A percentile compares a stretch with the other conserved stretches of the same genome.
These are phyloP conservation scores for Lichtheimia corymbifera DNA, from an alignment of 371 early-diverging fungal species.

Conservation along the genomic window DNA sequence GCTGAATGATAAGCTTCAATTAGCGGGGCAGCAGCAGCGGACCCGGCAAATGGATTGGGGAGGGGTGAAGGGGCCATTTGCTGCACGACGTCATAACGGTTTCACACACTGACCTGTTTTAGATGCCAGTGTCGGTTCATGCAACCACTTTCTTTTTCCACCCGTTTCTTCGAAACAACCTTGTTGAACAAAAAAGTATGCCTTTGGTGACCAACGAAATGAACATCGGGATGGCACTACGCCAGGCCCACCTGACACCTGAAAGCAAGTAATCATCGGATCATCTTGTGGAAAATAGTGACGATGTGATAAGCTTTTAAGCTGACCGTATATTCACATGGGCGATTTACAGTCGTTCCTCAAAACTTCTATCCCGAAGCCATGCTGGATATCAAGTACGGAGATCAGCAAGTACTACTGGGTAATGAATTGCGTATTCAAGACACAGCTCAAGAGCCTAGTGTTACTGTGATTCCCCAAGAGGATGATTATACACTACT, in stretches of 20 bases:
- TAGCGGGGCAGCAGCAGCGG: too few relatives aligned
- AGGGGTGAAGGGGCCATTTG: too few relatives aligned
- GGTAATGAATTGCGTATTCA: neutral
- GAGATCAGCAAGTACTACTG: neutral
- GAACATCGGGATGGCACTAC: neutral
- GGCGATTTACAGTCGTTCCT: neutral
- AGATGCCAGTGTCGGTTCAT: too few relatives aligned
- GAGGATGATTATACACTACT: neutral
- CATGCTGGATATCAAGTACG: constrained; percentile 3
- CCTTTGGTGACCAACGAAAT: neutral
- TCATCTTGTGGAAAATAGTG: neutral
- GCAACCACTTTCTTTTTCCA: neutral
- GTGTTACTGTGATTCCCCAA: neutral
- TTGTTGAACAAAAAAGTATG: neutral
- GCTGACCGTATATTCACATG: neutral
- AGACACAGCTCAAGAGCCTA: constrained; percentile 1
- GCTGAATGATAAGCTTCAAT: too few relatives aligned
- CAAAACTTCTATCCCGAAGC: constrained; percentile 4
- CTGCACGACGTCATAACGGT: too few relatives aligned
- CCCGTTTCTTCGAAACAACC: neutral
- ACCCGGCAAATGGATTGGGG: too few relatives aligned
- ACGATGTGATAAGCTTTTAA: neutral
- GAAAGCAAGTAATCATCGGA: neutral
- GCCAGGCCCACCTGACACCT: neutral
- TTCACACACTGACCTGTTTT: too few relatives aligned